Conservation (phyloP, 169 alveolate species). For the Miamiensis avidus region DNA sequence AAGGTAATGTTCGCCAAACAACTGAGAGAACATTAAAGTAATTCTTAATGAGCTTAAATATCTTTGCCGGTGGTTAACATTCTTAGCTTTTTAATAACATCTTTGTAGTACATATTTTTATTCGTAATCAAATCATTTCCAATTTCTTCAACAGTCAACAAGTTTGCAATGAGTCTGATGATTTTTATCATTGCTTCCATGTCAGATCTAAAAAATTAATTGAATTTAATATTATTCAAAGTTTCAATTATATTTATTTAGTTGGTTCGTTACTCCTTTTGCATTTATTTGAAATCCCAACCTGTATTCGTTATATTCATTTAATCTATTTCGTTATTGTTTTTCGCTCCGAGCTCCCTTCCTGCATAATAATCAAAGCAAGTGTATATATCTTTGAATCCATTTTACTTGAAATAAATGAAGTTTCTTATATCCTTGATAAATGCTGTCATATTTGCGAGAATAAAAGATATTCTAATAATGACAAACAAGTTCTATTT, state of each 20-base stretch:
- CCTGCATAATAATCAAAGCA: constrained; percentile 41
- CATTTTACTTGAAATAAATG: constrained; percentile 27
- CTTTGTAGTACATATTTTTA: constrained; percentile 25
- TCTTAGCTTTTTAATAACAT: constrained; percentile 17
- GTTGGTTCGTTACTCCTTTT: constrained; percentile 25
- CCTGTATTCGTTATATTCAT: constrained; percentile 30
- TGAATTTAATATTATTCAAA: not conserved
- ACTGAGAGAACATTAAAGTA: constrained; percentile 39
- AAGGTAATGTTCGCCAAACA: constrained; percentile 43
- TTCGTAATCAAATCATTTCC: constrained; percentile 37
- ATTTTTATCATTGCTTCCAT: constrained; percentile 42
- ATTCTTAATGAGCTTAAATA: constrained; percentile 23
- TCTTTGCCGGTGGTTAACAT: constrained; percentile 5
- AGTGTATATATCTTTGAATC: constrained; percentile 30
- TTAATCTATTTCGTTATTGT: constrained; percentile 22
- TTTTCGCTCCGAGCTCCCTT: constrained; percentile 22
- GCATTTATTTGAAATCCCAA: constrained; percentile 45
- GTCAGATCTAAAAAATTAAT: constrained; percentile 23
- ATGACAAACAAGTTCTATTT: constrained; percentile 34
- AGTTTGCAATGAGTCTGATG: constrained; percentile 39
- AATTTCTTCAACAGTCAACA: constrained; percentile 41
- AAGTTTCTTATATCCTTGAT: constrained; percentile 39
- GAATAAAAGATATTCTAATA: constrained; percentile 42
- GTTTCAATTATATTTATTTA: not conserved
- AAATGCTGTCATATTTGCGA: constrained; percentile 46